A percentile compares a stretch with the other conserved stretches of the same genome.
phyloP scores from a whole-genome alignment of 129 eudicot genomes.

The Sambucus nigra region DNA sequence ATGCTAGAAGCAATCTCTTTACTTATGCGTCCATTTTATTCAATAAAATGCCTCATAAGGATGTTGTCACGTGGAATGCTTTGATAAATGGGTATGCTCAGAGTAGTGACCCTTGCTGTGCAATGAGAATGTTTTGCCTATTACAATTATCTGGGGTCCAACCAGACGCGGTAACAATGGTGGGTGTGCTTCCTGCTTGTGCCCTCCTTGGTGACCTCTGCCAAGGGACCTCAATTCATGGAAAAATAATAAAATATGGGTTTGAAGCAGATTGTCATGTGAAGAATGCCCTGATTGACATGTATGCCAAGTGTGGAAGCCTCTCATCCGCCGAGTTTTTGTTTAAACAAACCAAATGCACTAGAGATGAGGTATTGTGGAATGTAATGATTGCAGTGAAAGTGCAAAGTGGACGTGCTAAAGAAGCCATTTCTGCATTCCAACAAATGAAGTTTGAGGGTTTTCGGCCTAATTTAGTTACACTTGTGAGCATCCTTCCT shows the following conservation, averaged over 20 bases:
- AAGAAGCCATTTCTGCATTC: slow-evolving; percentile 39
- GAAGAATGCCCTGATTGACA: slow-evolving; percentile 54
- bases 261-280: slow-evolving; percentile 54
- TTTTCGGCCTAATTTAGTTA: slow-evolving; percentile 40
- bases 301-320: slow-evolving; percentile 61
- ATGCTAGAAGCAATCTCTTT: slow-evolving; percentile 45
- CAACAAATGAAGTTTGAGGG: slow-evolving; percentile 41
- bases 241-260: slow-evolving; percentile 37
- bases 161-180: slow-evolving; percentile 50
- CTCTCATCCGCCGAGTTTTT: slow-evolving; percentile 40
- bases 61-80: slow-evolving; percentile 66
- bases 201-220: slow-evolving; percentile 32
- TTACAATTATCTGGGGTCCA: slow-evolving; percentile 29
- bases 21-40: slow-evolving; percentile 32
- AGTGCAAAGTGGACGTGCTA: slow-evolving; percentile 27
- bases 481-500: slow-evolving; percentile 61
- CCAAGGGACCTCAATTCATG: slow-evolving; percentile 45
- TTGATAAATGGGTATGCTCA: slow-evolving; percentile 51
- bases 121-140: slow-evolving; percentile 25
- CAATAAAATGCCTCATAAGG: slow-evolving; percentile 32
- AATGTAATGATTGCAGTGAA: slow-evolving; percentile 53
- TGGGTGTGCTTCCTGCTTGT: slow-evolving; percentile 49
- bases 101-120: slow-evolving; percentile 35
- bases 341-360: slow-evolving; percentile 25
- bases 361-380: slow-evolving; percentile 48